Conservation (phyloP, 177 flowering plant genomes). For the Telopea speciosissima region DNA sequence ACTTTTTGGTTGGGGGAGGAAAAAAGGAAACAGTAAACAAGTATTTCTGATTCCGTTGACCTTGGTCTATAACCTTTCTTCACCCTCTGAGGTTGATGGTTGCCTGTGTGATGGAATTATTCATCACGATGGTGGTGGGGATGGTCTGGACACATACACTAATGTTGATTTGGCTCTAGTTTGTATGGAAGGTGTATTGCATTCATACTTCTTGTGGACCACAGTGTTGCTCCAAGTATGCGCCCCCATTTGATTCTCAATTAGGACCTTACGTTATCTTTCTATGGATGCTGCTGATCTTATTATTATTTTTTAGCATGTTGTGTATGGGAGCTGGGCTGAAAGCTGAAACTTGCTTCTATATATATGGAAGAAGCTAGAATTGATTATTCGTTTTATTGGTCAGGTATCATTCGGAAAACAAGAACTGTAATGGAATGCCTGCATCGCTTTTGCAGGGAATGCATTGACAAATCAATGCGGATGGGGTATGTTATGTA, state of each 20-base stretch:
- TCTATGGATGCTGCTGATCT: not conserved
- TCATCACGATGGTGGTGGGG: too few species aligned
- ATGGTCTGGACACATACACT: too few species aligned
- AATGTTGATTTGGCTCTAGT: too few species aligned
- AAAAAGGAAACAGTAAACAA: too few species aligned
- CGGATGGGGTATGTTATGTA: conserved; percentile 66
- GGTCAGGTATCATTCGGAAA: conserved; percentile 81
- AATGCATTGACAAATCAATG: conserved; percentile 98
- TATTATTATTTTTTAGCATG: not conserved
- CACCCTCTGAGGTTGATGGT: too few species aligned
- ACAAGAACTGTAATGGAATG: conserved; percentile 99
- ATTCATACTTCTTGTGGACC: too few species aligned
- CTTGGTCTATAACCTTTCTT: too few species aligned
- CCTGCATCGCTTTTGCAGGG: conserved; percentile 96
- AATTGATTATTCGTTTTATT: conserved; percentile 5
- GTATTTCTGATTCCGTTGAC: too few species aligned
- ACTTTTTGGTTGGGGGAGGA: too few species aligned
- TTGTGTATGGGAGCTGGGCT: not conserved
- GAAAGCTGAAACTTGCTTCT: not conserved
- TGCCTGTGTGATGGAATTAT: too few species aligned
- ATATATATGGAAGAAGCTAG: not conserved
- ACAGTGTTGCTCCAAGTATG: not conserved
- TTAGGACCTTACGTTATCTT: not conserved
- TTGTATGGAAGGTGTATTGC: not conserved
- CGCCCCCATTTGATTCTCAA: not conserved